Evolutionary conservation across 805 yeast species (phyloP).

Genomic region (Zygosaccharomyces rouxii): DNA sequence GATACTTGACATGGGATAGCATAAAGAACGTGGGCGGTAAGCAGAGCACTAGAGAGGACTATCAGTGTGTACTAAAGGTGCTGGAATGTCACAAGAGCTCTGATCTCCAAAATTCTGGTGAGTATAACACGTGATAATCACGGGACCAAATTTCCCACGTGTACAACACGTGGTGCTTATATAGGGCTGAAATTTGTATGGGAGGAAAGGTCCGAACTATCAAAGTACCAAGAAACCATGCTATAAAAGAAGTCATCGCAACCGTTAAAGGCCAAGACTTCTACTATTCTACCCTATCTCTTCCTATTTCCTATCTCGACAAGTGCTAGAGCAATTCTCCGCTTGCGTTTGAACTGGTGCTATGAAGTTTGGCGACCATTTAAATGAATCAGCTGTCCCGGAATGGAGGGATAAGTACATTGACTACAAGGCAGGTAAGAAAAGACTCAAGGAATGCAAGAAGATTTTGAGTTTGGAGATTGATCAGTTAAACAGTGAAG

Average conservation of each 20-base stretch:
- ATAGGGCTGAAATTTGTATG: not conserved
- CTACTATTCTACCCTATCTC: not conserved
- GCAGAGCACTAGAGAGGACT: too few relatives aligned
- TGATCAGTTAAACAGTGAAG: not conserved
- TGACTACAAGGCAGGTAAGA: conserved; percentile 53
- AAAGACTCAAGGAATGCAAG: conserved; percentile 32
- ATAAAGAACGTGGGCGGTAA: not conserved
- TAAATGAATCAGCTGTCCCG: conserved; percentile 65
- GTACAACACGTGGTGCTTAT: too few relatives aligned
- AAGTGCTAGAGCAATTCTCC: too few relatives aligned
- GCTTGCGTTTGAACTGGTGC: not conserved
- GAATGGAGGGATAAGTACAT: conserved; percentile 85
- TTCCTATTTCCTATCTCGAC: not conserved
- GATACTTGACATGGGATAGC: not conserved
- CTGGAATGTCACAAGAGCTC: too few relatives aligned
- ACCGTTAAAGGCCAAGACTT: not conserved
- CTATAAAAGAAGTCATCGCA: too few relatives aligned
- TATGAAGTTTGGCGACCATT: conserved; percentile 66
- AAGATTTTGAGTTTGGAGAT: conserved; percentile 6
- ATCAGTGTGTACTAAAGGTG: too few relatives aligned
- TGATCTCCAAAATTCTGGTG: not conserved
- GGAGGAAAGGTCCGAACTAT: not conserved
- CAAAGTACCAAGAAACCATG: too few relatives aligned
- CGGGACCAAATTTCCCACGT: not conserved
- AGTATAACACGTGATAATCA: not conserved